Percentiles rank a stretch among this genome's conserved stretches.
Evolutionary conservation across 129 eudicot species (phyloP).

Genomic region (Arctium minus): DNA sequence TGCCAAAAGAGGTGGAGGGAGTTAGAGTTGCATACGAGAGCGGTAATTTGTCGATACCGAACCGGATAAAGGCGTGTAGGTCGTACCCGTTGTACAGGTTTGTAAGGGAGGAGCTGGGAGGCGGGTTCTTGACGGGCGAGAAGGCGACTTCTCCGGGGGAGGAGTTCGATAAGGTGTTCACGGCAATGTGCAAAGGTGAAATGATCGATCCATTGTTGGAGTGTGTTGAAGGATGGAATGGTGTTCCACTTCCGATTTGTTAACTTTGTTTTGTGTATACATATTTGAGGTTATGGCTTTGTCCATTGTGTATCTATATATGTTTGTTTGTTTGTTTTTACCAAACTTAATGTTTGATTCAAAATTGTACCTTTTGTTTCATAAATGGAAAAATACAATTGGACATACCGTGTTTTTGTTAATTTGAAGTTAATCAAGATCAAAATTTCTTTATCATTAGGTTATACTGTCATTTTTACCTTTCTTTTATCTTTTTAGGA

Average conservation of each 20-base stretch:
- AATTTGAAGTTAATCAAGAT: neutral
- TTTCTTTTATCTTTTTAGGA: no score
- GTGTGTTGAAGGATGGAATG: slow-evolving; percentile 70
- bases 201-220: slow-evolving; percentile 74
- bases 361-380: slow-evolving; percentile 2
- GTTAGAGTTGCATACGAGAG: slow-evolving; percentile 46
- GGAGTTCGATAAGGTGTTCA: slow-evolving; percentile 72
- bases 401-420: neutral
- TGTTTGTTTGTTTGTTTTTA: neutral
- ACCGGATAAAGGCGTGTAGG: slow-evolving; percentile 65
- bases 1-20: slow-evolving; percentile 71
- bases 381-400: slow-evolving; percentile 12
- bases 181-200: slow-evolving; percentile 49
- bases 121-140: slow-evolving; percentile 61
- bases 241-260: slow-evolving; percentile 78
- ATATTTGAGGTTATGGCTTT: slow-evolving; percentile 2
- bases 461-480: no score
- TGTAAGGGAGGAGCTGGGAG: slow-evolving; percentile 54
- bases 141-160: slow-evolving; percentile 67
- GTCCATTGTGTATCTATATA: slow-evolving; percentile 16
- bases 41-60: slow-evolving; percentile 38
- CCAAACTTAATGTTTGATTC: neutral
- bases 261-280: slow-evolving; percentile 10
- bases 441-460: no score
- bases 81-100: slow-evolving; percentile 76